Conservation (phyloP, 306 rosid genomes). For the Dryas alaskensis region DNA sequence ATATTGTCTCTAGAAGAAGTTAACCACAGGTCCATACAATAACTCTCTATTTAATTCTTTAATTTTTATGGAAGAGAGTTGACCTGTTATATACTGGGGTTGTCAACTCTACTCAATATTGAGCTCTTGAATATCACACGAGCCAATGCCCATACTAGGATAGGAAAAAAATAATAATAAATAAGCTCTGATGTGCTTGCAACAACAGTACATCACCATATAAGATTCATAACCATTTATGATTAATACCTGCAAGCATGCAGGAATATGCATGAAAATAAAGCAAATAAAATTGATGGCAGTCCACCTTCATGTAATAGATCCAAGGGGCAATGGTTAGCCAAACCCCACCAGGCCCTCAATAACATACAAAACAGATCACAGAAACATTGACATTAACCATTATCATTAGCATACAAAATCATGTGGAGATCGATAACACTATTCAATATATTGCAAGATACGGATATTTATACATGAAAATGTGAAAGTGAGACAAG, state of each 20-base stretch:
- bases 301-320: slow-evolving; percentile 6
- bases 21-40: background rate
- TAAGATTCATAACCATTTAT: background rate
- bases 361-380: background rate
- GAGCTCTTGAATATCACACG: background rate
- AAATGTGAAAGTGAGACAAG: slow-evolving; percentile 6
- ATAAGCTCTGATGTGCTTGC: slow-evolving; percentile 36
- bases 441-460: slow-evolving; percentile 17
- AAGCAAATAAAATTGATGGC: slow-evolving; percentile 9
- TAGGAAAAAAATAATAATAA: background rate
- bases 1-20: too few species aligned
- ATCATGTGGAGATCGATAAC: slow-evolving; percentile 14
- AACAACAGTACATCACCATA: slow-evolving; percentile 19
- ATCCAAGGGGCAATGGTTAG: too few species aligned
- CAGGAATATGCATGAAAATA: background rate
- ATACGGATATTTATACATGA: slow-evolving; percentile 29
- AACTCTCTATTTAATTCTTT: background rate
- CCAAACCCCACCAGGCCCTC: background rate
- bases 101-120: background rate
- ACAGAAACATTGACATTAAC: background rate
- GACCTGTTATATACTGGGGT: slow-evolving; percentile 22
- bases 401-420: slow-evolving; percentile 23
- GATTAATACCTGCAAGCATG: slow-evolving; percentile 23
- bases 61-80: slow-evolving; percentile 10
- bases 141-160: background rate